phyloP scores from a whole-genome alignment of 352 stramenopile genomes.

The Thraustochytrium sp. region DNA sequence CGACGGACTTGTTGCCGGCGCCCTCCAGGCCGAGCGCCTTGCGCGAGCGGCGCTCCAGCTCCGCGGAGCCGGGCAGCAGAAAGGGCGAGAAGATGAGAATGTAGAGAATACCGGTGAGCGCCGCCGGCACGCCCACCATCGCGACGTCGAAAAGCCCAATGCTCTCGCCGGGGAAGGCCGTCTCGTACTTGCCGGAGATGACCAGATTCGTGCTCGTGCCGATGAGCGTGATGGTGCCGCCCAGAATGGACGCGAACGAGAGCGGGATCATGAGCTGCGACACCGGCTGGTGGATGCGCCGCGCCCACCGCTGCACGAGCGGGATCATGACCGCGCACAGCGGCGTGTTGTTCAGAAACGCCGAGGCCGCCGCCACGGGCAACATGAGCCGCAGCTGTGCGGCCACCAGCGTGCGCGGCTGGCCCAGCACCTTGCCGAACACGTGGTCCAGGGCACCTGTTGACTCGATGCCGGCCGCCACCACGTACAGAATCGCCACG shows the following conservation, averaged over 20 bases:
- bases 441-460: slow-evolving; percentile 65
- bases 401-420: slow-evolving; percentile 50
- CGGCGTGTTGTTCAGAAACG: slow-evolving; percentile 69
- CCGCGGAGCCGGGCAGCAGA: slow-evolving; percentile 54
- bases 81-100: slow-evolving; percentile 56
- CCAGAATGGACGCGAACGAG: slow-evolving; percentile 63
- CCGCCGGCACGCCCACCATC: slow-evolving; percentile 58
- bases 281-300: slow-evolving; percentile 53
- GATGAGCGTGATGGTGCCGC: slow-evolving; percentile 65
- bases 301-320: slow-evolving; percentile 60
- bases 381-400: slow-evolving; percentile 63
- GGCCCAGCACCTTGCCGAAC: slow-evolving; percentile 60
- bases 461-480: slow-evolving; percentile 59
- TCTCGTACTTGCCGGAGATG: slow-evolving; percentile 55
- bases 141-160: slow-evolving; percentile 63
- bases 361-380: slow-evolving; percentile 58
- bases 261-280: slow-evolving; percentile 63
- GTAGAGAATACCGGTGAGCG: slow-evolving; percentile 58
- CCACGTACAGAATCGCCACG: slow-evolving; percentile 63
- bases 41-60: slow-evolving; percentile 1
- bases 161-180: slow-evolving; percentile 51
- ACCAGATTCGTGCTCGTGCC: slow-evolving; percentile 67
- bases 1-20: neutral
- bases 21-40: slow-evolving; percentile 21
- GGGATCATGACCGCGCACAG: slow-evolving; percentile 68